Evolutionary conservation across 345 rosid genomes (phyloP).

Genomic region (Syzygium aqueum): DNA sequence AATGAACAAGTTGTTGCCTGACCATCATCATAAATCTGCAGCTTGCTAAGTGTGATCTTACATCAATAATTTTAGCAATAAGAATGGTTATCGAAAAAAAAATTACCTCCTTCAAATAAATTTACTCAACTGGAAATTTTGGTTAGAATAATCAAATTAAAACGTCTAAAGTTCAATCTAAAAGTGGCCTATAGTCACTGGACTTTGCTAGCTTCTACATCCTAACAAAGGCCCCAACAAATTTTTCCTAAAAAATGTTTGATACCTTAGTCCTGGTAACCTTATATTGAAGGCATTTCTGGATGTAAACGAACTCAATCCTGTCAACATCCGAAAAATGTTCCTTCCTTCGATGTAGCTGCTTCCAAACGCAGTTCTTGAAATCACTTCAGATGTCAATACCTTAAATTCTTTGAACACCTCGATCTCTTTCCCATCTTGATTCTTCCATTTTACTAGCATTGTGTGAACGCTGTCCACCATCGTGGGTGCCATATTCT

Average conservation of each 20-base stretch:
- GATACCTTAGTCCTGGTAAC: constrained; percentile 23
- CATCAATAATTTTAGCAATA: not conserved
- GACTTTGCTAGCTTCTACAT: not conserved
- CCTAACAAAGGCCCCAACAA: not conserved
- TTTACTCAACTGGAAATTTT: not conserved
- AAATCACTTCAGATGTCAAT: constrained; percentile 37
- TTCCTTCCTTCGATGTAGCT: constrained; percentile 30
- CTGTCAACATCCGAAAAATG: constrained; percentile 23
- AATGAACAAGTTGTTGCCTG: not conserved
- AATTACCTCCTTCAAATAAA: not conserved
- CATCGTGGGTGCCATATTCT: constrained; percentile 28
- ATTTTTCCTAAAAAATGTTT: not conserved
- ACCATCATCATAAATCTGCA: not conserved
- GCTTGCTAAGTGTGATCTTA: not conserved
- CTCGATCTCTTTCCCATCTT: constrained; percentile 29
- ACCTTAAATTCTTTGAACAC: constrained; percentile 22
- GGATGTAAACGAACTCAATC: constrained; percentile 1
- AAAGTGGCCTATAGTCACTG: not conserved
- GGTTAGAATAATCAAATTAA: not conserved
- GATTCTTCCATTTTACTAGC: constrained; percentile 30
- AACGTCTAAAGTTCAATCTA: not conserved
- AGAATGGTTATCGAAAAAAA: not conserved
- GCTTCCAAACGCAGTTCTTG: constrained; percentile 44
- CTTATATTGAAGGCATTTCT: constrained; percentile 4
- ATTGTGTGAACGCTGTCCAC: constrained; percentile 26